Conservation (phyloP, 352 stramenopile species). For the Sclerospora graminicola region DNA sequence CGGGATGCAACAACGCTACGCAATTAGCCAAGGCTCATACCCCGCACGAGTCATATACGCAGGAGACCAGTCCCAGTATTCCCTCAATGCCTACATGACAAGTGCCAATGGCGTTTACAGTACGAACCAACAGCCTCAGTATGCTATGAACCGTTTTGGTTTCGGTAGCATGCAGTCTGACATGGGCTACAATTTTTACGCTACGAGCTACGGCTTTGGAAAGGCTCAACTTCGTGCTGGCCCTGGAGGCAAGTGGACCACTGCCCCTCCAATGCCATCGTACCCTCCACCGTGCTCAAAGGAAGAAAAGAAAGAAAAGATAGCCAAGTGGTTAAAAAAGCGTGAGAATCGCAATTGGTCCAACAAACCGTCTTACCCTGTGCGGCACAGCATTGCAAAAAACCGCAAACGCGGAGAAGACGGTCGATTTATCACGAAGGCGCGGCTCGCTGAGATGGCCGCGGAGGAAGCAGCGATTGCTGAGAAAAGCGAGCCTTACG, state of each 20-base stretch:
- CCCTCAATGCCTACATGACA: constrained; percentile 25
- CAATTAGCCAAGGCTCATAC: constrained; percentile 18
- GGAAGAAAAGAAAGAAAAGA: constrained; percentile 81
- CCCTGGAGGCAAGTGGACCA: constrained; percentile 57
- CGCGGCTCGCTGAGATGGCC: constrained; percentile 59
- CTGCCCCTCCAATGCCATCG: constrained; percentile 56
- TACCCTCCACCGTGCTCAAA: constrained; percentile 67
- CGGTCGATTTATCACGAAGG: constrained; percentile 76
- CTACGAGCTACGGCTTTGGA: constrained; percentile 37
- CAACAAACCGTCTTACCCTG: constrained; percentile 77
- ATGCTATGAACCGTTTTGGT: constrained; percentile 33
- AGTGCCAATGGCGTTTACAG: constrained; percentile 18
- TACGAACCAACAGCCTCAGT: constrained; percentile 32
- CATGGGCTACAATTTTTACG: constrained; percentile 58
- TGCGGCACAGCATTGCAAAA: constrained; percentile 77
- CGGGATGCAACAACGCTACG: constrained; percentile 24
- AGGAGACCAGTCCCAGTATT: constrained; percentile 16
- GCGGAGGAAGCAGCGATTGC: constrained; percentile 29
- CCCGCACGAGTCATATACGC: constrained; percentile 30
- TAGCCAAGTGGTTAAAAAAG: constrained; percentile 77
- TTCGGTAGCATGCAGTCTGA: constrained; percentile 27
- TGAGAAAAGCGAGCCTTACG: constrained; percentile 6
- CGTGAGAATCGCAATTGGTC: constrained; percentile 78
- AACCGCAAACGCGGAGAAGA: constrained; percentile 75
- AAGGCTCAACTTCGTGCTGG: constrained; percentile 36